These are phyloP conservation scores for Santalum album DNA, from an alignment of 164 flowering plant species.

Conservation along the genomic window DNA sequence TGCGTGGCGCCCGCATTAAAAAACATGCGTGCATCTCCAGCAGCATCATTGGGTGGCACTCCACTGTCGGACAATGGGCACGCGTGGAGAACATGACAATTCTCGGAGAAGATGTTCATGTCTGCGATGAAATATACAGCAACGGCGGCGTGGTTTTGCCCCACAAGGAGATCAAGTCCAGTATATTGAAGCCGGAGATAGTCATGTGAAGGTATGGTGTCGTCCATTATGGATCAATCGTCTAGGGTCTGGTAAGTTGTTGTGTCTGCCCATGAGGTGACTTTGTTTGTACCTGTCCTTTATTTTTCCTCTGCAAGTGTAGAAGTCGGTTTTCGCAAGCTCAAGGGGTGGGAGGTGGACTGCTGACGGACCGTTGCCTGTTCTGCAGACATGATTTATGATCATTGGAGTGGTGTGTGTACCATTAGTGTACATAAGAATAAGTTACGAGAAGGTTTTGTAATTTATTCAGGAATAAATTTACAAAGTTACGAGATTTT, in stretches of 20 bases:
- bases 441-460: too few species aligned
- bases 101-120: slow-evolving; percentile 97
- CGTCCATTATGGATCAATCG: too few species aligned
- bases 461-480: too few species aligned
- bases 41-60: slow-evolving; percentile 98
- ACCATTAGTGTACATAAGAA: not conserved
- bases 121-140: slow-evolving; percentile 87
- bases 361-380: not conserved
- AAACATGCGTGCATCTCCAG: slow-evolving; percentile 86
- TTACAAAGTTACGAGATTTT: too few species aligned
- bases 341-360: not conserved
- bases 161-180: slow-evolving; percentile 92
- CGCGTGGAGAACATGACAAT: slow-evolving; percentile 98
- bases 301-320: not conserved
- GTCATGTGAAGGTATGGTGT: slow-evolving; percentile 57
- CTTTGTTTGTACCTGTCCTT: not conserved
- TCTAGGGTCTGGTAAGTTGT: not conserved
- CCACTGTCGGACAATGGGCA: slow-evolving; percentile 96
- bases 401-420: not conserved
- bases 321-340: slow-evolving; percentile 5
- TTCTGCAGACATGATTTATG: not conserved
- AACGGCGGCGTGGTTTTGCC: slow-evolving; percentile 96
- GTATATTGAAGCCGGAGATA: slow-evolving; percentile 94
- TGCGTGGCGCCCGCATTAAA: slow-evolving; percentile 89
- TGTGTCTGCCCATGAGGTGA: slow-evolving; percentile 1